A percentile compares a stretch with the other conserved stretches of the same genome.
These are phyloP conservation scores for Spathaspora passalidarum DNA, from an alignment of 805 yeast species.

Conservation along the genomic window DNA sequence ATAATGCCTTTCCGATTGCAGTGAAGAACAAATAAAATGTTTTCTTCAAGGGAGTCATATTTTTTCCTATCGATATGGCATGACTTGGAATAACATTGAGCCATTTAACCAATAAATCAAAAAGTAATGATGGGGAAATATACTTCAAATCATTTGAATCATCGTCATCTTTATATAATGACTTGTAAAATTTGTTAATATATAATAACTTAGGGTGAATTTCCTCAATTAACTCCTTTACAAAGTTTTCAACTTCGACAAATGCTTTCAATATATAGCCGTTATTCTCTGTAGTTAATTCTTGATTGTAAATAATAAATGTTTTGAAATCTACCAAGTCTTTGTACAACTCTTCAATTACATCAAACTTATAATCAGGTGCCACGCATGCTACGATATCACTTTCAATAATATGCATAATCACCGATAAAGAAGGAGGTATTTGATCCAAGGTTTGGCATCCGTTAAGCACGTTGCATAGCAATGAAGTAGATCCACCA, in stretches of 20 bases:
- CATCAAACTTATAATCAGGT: slow-evolving; percentile 34
- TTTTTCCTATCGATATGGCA: slow-evolving; percentile 24
- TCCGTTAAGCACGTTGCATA: slow-evolving; percentile 23
- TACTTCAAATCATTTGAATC: slow-evolving; percentile 17
- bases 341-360: slow-evolving; percentile 23
- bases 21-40: slow-evolving; percentile 32
- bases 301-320: slow-evolving; percentile 16
- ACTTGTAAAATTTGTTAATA: slow-evolving; percentile 22
- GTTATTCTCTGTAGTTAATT: slow-evolving; percentile 9
- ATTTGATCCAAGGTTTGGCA: slow-evolving; percentile 14
- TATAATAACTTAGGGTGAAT: slow-evolving; percentile 24
- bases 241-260: slow-evolving; percentile 29
- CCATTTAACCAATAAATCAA: slow-evolving; percentile 35
- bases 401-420: slow-evolving; percentile 19
- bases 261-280: slow-evolving; percentile 8
- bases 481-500: slow-evolving; percentile 32
- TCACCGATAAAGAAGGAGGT: slow-evolving; percentile 16
- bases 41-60: slow-evolving; percentile 26
- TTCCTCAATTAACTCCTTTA: slow-evolving; percentile 22
- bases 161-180: slow-evolving; percentile 9
- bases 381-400: slow-evolving; percentile 19
- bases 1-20: slow-evolving; percentile 33
- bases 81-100: slow-evolving; percentile 33
- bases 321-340: slow-evolving; percentile 25
- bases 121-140: slow-evolving; percentile 28